These are phyloP conservation scores for Beta lomatogona DNA, from an alignment of 179 eudicot species.

Conservation along the genomic window DNA sequence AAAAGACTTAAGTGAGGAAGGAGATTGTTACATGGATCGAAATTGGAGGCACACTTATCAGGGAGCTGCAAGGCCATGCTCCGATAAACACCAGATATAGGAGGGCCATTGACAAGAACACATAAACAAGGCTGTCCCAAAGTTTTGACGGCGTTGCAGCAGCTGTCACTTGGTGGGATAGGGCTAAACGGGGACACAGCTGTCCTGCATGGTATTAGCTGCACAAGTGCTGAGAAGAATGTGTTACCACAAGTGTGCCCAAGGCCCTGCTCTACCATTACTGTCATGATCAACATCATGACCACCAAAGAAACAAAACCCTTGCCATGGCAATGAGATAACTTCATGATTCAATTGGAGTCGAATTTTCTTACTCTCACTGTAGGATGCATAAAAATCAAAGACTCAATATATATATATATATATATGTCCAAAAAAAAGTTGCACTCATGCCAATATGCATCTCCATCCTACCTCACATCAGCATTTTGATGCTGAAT, in stretches of 20 bases:
- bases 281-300: conserved; percentile 33
- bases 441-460: conserved; percentile 30
- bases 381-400: not conserved
- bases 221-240: conserved; percentile 83
- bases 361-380: not conserved
- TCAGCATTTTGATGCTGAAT: conserved; percentile 35
- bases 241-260: conserved; percentile 63
- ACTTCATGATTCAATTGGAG: conserved; percentile 40
- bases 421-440: conserved; percentile 12
- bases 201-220: conserved; percentile 84
- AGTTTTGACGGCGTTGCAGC: conserved; percentile 72
- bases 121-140: conserved; percentile 92
- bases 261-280: conserved; percentile 39
- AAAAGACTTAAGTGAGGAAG: not conserved
- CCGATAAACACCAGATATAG: conserved; percentile 85
- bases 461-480: conserved; percentile 53
- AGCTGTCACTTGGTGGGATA: conserved; percentile 69
- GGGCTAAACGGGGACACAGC: conserved; percentile 78
- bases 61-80: conserved; percentile 91
- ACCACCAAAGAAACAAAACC: conserved; percentile 26
- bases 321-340: conserved; percentile 15
- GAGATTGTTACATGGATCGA: conserved; percentile 65
- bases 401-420: not conserved
- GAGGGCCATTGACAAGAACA: conserved; percentile 92
- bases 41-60: conserved; percentile 69